Conservation (phyloP, 495 filamentous ascomycete genomes). For the Trichocladium uniseriatum region DNA sequence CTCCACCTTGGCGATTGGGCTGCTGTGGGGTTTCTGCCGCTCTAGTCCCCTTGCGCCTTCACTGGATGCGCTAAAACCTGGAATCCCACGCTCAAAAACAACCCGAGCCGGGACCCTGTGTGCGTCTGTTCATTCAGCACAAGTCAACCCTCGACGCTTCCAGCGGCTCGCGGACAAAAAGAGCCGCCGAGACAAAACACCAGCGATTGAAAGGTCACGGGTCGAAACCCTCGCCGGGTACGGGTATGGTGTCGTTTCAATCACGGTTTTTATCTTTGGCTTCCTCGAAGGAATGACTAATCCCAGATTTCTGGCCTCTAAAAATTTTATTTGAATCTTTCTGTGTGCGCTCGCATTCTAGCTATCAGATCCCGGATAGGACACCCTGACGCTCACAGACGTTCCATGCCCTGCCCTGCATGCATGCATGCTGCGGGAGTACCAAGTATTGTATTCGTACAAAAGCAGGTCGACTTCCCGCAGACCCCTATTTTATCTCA, state of each 20-base stretch:
- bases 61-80: conserved; percentile 6
- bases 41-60: not conserved
- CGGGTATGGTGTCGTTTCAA: not conserved
- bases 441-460: not conserved
- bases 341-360: too few relatives aligned
- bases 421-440: conserved; percentile 1
- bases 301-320: too few relatives aligned
- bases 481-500: not conserved
- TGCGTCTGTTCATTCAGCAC: too few relatives aligned
- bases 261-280: too few relatives aligned
- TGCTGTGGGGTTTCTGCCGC: conserved; percentile 15
- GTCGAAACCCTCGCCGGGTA: conserved; percentile 1
- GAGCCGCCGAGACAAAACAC: not conserved
- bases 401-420: conserved; percentile 1
- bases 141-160: not conserved
- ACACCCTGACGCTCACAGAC: not conserved
- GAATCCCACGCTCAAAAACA: conserved; percentile 1
- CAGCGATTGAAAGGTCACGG: not conserved
- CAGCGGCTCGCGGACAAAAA: conserved; percentile 11
- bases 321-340: too few relatives aligned
- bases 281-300: too few relatives aligned
- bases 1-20: conserved; percentile 27
- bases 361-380: not conserved
- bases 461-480: not conserved
- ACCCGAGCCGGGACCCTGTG: not conserved